Evolutionary conservation across 139 green algal species (phyloP).

Genomic region (Auxenochlorella pyrenoidosa): DNA sequence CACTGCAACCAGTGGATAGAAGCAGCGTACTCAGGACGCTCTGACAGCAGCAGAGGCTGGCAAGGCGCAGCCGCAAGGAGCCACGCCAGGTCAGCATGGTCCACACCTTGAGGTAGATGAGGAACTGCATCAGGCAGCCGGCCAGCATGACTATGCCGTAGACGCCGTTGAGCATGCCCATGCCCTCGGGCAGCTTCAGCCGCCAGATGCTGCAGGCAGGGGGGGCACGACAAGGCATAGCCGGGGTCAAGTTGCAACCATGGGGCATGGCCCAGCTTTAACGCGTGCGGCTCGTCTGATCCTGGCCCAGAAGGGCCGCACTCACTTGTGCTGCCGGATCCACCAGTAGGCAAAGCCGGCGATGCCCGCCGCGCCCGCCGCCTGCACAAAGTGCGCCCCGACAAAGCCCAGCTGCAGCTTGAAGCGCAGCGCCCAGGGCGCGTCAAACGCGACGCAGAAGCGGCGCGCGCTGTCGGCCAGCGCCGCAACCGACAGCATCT

Average conservation of each 20-base stretch:
- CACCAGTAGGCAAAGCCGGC: constrained; percentile 9
- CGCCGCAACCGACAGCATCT: constrained; percentile 12
- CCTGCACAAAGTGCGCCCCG: not conserved
- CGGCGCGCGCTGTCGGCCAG: constrained; percentile 19
- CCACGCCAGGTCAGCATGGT: too few species aligned
- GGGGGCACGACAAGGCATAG: too few species aligned
- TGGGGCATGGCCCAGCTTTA: not conserved
- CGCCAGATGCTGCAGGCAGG: constrained; percentile 13
- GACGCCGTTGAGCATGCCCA: not conserved
- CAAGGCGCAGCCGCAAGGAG: too few species aligned
- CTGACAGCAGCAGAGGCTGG: too few species aligned
- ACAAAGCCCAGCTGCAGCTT: constrained; percentile 20
- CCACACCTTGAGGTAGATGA: constrained; percentile 1
- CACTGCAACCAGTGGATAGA: not conserved
- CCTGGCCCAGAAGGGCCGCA: too few species aligned
- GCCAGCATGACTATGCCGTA: not conserved
- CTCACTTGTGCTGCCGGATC: constrained; percentile 19
- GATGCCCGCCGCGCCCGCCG: not conserved
- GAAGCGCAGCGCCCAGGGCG: constrained; percentile 2
- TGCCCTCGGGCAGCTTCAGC: constrained; percentile 2
- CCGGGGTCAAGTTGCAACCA: too few species aligned
- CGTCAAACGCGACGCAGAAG: not conserved
- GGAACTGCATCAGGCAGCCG: not conserved
- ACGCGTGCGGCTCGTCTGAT: too few species aligned
- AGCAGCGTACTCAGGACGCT: not conserved